A percentile compares a stretch with the other conserved stretches of the same genome.
These are phyloP conservation scores for Suillus sp. DNA, from an alignment of 768 basidiomycete species.

Conservation along the genomic window DNA sequence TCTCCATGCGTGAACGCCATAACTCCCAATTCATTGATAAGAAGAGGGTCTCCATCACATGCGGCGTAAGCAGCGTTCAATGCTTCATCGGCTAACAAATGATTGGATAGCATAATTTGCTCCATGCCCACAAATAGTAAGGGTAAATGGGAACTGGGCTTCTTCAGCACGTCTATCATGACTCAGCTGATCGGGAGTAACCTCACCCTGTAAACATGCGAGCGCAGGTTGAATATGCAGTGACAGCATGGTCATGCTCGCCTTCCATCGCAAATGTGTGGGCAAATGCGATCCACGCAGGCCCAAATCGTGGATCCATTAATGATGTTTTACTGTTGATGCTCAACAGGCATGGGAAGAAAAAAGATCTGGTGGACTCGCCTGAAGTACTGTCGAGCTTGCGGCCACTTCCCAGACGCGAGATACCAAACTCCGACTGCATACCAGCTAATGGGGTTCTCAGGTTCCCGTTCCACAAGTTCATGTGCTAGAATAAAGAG, in stretches of 20 bases:
- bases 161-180: constrained; percentile 13
- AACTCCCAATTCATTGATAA: constrained; percentile 92
- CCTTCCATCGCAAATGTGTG: constrained; percentile 97
- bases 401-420: constrained; percentile 80
- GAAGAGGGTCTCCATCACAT: constrained; percentile 85
- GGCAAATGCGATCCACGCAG: constrained; percentile 97
- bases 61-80: constrained; percentile 78
- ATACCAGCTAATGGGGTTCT: constrained; percentile 95
- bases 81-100: constrained; percentile 82
- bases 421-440: constrained; percentile 98
- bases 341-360: constrained; percentile 15
- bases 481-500: constrained; percentile 97
- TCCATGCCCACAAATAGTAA: constrained; percentile 98
- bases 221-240: constrained; percentile 96
- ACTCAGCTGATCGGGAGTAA: neutral
- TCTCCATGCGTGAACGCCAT: constrained; percentile 86
- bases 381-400: constrained; percentile 96
- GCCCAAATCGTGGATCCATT: constrained; percentile 95
- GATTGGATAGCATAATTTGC: constrained; percentile 87
- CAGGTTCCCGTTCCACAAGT: constrained; percentile 92
- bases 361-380: constrained; percentile 33
- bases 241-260: constrained; percentile 98
- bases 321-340: constrained; percentile 83
- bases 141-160: constrained; percentile 85
- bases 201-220: constrained; percentile 91